Evolutionary conservation across 2,329 filamentous ascomycete genomes (phyloP).

Genomic region (Pseudogymnoascus sp.): DNA sequence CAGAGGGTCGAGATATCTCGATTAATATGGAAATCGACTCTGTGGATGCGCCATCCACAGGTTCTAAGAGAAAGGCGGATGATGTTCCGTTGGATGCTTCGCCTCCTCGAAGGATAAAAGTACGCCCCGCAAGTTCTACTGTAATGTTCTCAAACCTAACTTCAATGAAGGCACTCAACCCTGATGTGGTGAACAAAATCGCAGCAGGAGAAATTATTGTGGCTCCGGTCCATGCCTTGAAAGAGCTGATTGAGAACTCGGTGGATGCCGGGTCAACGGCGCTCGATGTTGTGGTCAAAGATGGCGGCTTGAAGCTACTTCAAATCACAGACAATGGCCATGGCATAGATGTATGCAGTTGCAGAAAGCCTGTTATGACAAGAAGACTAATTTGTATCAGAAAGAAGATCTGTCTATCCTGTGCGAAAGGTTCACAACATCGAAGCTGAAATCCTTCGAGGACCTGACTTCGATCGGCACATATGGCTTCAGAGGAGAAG

Average conservation of each 20-base stretch:
- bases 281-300: conserved; percentile 85
- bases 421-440: conserved; percentile 94
- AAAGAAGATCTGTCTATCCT: conserved; percentile 86
- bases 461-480: conserved; percentile 84
- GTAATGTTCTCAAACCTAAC: conserved; percentile 18
- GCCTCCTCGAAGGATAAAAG: conserved; percentile 43
- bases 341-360: conserved; percentile 70
- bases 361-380: neutral
- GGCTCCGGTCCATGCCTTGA: conserved; percentile 88
- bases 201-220: conserved; percentile 98
- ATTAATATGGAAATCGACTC: neutral
- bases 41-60: conserved; percentile 20
- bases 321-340: conserved; percentile 97
- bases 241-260: conserved; percentile 93
- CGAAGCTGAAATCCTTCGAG: conserved; percentile 88
- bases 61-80: conserved; percentile 42
- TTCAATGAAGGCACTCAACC: conserved; percentile 66
- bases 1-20: neutral
- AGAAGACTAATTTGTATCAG: conserved; percentile 36
- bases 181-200: conserved; percentile 96
- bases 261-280: conserved; percentile 94
- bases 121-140: conserved; percentile 19
- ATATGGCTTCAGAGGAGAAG: conserved; percentile 96
- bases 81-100: conserved; percentile 32
- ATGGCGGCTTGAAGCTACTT: conserved; percentile 86